Percentiles rank a stretch among this genome's conserved stretches.
phyloP scores from a whole-genome alignment of 495 filamentous ascomycete species.

The Poronia punctata region DNA sequence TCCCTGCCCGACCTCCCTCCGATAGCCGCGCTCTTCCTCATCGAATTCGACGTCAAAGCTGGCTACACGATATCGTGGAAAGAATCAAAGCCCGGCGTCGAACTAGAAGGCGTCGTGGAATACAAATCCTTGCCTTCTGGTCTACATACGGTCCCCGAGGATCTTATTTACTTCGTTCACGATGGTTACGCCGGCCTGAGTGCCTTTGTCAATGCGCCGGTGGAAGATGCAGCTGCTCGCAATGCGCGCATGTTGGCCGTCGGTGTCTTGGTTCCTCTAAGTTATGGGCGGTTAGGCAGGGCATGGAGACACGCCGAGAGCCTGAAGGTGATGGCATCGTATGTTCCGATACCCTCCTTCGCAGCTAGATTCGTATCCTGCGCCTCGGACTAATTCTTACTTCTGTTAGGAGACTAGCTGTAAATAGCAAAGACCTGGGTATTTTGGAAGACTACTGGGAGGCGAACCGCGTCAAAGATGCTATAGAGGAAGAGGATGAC shows the following conservation, averaged over 20 bases:
- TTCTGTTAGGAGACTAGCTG: slow-evolving; percentile 41
- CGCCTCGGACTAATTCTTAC: slow-evolving; percentile 23
- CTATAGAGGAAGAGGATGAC: slow-evolving; percentile 28
- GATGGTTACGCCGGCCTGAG: slow-evolving; percentile 80
- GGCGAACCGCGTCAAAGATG: slow-evolving; percentile 48
- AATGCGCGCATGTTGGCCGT: slow-evolving; percentile 92
- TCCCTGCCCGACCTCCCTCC: slow-evolving; percentile 54
- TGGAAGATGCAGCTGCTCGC: slow-evolving; percentile 63
- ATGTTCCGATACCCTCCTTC: slow-evolving; percentile 17
- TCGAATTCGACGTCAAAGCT: slow-evolving; percentile 79
- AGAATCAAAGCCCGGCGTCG: slow-evolving; percentile 59
- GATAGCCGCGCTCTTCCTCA: slow-evolving; percentile 76
- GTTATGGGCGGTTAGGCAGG: slow-evolving; percentile 77
- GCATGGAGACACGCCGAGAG: slow-evolving; percentile 81
- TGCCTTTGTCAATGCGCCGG: slow-evolving; percentile 82
- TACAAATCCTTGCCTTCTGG: slow-evolving; percentile 92
- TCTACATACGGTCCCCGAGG: slow-evolving; percentile 78
- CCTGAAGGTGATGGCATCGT: slow-evolving; percentile 69
- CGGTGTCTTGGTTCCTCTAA: slow-evolving; percentile 78
- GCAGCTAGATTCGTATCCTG: neutral
- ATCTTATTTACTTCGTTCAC: slow-evolving; percentile 91
- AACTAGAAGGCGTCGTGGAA: slow-evolving; percentile 84
- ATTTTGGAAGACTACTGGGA: slow-evolving; percentile 77
- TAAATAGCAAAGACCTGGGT: slow-evolving; percentile 48
- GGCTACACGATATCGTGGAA: slow-evolving; percentile 88